Evolutionary conservation across 2,329 filamentous ascomycete species (phyloP), one percentile per base, ranked within the genome.

Genomic region (Emergomyces pasteurianus): DNA sequence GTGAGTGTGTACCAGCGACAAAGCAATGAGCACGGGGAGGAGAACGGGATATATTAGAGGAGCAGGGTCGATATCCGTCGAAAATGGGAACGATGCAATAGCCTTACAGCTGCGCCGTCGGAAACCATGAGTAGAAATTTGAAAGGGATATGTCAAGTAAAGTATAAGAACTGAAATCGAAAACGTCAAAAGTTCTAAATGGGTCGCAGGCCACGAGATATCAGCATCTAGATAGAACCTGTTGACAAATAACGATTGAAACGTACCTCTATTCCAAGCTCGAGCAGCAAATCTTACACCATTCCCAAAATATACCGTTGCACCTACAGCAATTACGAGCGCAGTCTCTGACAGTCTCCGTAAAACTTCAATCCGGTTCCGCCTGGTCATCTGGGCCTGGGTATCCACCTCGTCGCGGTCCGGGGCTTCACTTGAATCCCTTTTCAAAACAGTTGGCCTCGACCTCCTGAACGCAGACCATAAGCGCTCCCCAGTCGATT

Each of bases 21-120:
- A 77, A 1, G 91, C 86, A 34, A 94, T 87, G 53, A 92, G 80
- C 18, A 92, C 75, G 0, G 92, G 90, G 36, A 96, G 80, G 2
- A 86, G 75, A 6, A 87, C 82, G 21, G 92, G 92, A 71, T 96
- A 97, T 61, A 96, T 74, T n/a, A 96, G 80, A 12, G 92, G 90
- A 7, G 92, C 92, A 2, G 91, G 92, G 69, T 97, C 92, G 73
- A 96, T 95, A n/a, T 83, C 81, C 3, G 84, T 77, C 0, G 91
- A 90, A 43, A 96, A 78, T 47, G 80, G 79, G 67, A 86, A 82
- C 56, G 79, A 77, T 65, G 71, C 75, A 57, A 74, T 67, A 58
- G 73, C 67, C 40, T 71, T 72, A 42, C 70, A 64, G 59, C 66
- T 66, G 26, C 66, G 58, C 58, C 67, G 70, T 62, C 69, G 67